Evolutionary conservation across 345 rosid genomes (phyloP), one percentile per base, ranked within the genome.

Genomic region (Cochlearia excelsa): DNA sequence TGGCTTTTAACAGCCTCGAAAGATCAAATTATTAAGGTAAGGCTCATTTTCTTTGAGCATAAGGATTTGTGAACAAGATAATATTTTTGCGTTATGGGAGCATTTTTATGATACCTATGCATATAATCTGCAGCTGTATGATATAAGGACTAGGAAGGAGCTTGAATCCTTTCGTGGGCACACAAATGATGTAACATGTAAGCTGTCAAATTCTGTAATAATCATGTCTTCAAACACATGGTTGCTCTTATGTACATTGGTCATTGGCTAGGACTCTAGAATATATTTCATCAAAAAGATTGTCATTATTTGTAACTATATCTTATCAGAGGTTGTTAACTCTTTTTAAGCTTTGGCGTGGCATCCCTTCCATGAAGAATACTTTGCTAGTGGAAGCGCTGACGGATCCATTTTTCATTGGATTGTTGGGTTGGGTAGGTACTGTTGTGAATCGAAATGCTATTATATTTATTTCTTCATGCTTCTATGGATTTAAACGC

Each of bases 301-400:
- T 57, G 56, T 63, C 5, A n/a, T 34, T 44, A 31, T 64, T 11
- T 62, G 38, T 27, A 30, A 57, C 26, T 51, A 51, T 50, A 35
- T 50, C 44, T 63, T n/a, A 63, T 5, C 42, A 38, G 44, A 70
- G 44, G 30, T 44, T 70, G 26, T 39, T n/a, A 57, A 38, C 5
- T 44, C 42, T 51, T 46, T 38, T n/a, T n/a, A n/a, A 43, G 99
- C 92, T 41, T 70, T 93, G 95, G 95, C 95, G 44, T 93, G 97
- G 97, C 97, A 93, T 72, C 99, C 99, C 55, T 87, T 85, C 73
- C 96, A 93, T 75, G 99, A 93, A 75, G 97, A 93, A 72, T 87
- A 85, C 75, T 93, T 89, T 72, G 97, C 89, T 63, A 93, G 99
- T 70, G 97, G 99, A 72, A 87, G 99, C 68, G 76, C 61, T 61